Evolutionary conservation across 805 yeast genomes (phyloP).

Genomic region (Candida insectalens): DNA sequence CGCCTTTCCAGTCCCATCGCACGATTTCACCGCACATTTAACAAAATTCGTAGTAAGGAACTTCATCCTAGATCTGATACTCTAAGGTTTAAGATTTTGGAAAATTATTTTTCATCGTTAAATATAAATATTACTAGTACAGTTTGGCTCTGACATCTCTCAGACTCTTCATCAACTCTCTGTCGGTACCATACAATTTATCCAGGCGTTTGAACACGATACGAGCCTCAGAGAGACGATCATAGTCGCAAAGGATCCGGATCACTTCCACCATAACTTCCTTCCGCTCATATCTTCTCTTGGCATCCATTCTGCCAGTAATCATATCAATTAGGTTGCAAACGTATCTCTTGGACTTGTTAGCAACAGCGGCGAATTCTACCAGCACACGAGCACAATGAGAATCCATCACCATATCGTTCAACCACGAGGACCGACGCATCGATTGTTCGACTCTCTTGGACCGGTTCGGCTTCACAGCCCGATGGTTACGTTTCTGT

Average conservation of each 20-base stretch:
- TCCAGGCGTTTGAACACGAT: conserved; percentile 1
- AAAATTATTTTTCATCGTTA: conserved; percentile 1
- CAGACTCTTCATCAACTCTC: neutral
- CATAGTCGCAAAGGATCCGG: neutral
- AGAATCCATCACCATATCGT: neutral
- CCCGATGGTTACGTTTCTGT: neutral
- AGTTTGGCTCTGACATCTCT: neutral
- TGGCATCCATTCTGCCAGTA: neutral
- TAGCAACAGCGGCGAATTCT: conserved; percentile 3
- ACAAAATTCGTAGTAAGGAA: conserved; percentile 94
- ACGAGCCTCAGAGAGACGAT: neutral
- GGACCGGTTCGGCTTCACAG: neutral
- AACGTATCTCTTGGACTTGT: conserved; percentile 3
- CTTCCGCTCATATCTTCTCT: neutral
- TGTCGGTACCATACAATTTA: conserved; percentile 1
- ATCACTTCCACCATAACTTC: conserved; percentile 1
- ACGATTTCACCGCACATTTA: conserved; percentile 79
- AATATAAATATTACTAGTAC: neutral
- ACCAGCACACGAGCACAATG: neutral
- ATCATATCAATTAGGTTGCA: conserved; percentile 2
- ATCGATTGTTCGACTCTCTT: conserved; percentile 2
- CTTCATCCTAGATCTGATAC: conserved; percentile 48
- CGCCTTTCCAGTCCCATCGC: conserved; percentile 63
- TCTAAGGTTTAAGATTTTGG: neutral
- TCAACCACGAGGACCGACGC: conserved; percentile 5